Percentiles rank a stretch among this genome's conserved stretches.
Conservation (phyloP, 495 filamentous ascomycete species). For the Aspergillus carlsbadensis region DNA sequence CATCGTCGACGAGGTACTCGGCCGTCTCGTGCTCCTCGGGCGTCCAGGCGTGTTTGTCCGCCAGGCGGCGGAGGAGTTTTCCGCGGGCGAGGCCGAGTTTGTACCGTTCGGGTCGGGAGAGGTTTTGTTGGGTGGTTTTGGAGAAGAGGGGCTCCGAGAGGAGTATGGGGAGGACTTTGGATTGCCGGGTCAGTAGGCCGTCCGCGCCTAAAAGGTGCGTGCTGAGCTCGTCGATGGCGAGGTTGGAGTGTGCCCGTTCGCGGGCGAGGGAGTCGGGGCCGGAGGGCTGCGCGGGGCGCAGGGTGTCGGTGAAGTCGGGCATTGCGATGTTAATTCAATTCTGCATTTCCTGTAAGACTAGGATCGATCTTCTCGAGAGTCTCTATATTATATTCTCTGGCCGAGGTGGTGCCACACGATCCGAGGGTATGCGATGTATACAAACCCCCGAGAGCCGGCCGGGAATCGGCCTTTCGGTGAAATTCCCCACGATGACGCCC, state of each 20-base stretch:
- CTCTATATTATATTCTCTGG: neutral
- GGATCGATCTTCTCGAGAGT: neutral
- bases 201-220: conserved; percentile 39
- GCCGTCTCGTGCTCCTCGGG: conserved; percentile 43
- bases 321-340: conserved; percentile 16
- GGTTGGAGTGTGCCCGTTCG: conserved; percentile 38
- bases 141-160: conserved; percentile 38
- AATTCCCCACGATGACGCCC: too few species aligned
- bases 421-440: neutral
- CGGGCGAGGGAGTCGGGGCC: conserved; percentile 36
- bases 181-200: conserved; percentile 42
- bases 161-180: conserved; percentile 36
- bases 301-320: conserved; percentile 47
- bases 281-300: conserved; percentile 37
- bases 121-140: conserved; percentile 43
- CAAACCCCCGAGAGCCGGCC: neutral
- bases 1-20: conserved; percentile 42
- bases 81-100: conserved; percentile 47
- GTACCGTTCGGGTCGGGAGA: conserved; percentile 46
- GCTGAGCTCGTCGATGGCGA: conserved; percentile 36
- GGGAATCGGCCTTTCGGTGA: neutral
- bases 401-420: too few species aligned
- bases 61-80: conserved; percentile 44
- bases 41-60: conserved; percentile 38
- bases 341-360: neutral